Evolutionary conservation across 441 rosid genomes (phyloP).

Genomic region (Erodium texanum): DNA sequence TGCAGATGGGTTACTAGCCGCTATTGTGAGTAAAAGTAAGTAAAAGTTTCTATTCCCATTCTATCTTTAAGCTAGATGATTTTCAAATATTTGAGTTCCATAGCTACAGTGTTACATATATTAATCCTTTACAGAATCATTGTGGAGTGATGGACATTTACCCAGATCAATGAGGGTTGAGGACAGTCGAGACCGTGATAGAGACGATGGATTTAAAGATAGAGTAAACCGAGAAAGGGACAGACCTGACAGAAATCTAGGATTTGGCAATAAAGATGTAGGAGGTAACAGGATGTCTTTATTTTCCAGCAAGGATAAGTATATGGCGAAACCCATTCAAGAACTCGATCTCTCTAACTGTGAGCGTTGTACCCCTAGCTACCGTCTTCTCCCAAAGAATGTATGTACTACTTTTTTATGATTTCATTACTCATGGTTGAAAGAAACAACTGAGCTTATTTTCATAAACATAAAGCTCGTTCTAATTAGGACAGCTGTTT

Average conservation of each 20-base stretch:
- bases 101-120: conserved; percentile 16
- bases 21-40: conserved; percentile 84
- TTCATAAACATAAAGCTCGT: neutral
- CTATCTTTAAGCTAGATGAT: conserved; percentile 10
- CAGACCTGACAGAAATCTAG: conserved; percentile 54
- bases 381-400: conserved; percentile 86
- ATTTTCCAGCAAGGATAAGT: conserved; percentile 63
- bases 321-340: conserved; percentile 75
- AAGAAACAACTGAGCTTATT: conserved; percentile 4
- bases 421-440: neutral
- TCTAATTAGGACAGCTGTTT: neutral
- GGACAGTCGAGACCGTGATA: conserved; percentile 50
- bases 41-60: conserved; percentile 18
- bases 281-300: conserved; percentile 38
- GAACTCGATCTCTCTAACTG: conserved; percentile 95
- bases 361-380: conserved; percentile 95
- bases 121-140: conserved; percentile 35
- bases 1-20: conserved; percentile 89
- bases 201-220: conserved; percentile 58
- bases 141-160: conserved; percentile 57
- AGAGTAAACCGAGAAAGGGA: conserved; percentile 69
- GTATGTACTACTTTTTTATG: conserved; percentile 31
- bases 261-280: conserved; percentile 40
- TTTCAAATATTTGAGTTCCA: neutral
- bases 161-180: conserved; percentile 59